Percentiles rank a stretch among this genome's conserved stretches.
Conservation (phyloP, 2,329 filamentous ascomycete species). For the Plenodomus lindquistii region DNA sequence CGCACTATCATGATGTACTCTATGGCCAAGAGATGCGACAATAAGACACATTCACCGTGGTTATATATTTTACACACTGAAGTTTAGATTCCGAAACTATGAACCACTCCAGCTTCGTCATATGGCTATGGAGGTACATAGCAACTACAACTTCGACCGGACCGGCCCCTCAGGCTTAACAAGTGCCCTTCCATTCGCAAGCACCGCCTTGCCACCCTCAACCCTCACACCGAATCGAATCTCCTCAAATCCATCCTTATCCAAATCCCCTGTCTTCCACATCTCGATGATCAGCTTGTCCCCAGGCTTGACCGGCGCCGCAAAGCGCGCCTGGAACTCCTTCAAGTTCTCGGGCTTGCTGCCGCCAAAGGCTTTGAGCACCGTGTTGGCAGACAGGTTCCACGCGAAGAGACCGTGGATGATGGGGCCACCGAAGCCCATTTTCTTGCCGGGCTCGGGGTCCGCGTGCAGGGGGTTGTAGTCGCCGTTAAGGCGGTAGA, state of each 20-base stretch:
- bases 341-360: constrained; percentile 80
- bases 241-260: constrained; percentile 73
- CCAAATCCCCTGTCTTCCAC: constrained; percentile 73
- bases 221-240: constrained; percentile 79
- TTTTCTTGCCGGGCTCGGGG: constrained; percentile 80
- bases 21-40: too few relatives aligned
- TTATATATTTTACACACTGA: too few relatives aligned
- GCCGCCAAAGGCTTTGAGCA: constrained; percentile 73
- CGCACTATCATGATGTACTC: too few relatives aligned
- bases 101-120: too few relatives aligned
- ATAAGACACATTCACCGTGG: too few relatives aligned
- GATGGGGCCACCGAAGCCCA: constrained; percentile 89
- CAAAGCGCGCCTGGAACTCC: constrained; percentile 88
- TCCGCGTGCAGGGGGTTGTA: constrained; percentile 93
- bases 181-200: constrained; percentile 84
- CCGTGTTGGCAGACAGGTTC: constrained; percentile 75
- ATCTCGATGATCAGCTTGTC: constrained; percentile 81
- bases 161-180: constrained; percentile 64
- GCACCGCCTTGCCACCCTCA: constrained; percentile 77
- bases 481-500: constrained; percentile 77
- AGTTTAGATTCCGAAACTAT: neutral
- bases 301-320: constrained; percentile 79
- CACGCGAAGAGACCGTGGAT: constrained; percentile 88
- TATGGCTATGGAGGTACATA: too few relatives aligned
- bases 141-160: constrained; percentile 44